Evolutionary conservation across 192 early-diverging fungal genomes (phyloP), one percentile per base, ranked within the genome.

Genomic region (Dimargaris xerosporica): DNA sequence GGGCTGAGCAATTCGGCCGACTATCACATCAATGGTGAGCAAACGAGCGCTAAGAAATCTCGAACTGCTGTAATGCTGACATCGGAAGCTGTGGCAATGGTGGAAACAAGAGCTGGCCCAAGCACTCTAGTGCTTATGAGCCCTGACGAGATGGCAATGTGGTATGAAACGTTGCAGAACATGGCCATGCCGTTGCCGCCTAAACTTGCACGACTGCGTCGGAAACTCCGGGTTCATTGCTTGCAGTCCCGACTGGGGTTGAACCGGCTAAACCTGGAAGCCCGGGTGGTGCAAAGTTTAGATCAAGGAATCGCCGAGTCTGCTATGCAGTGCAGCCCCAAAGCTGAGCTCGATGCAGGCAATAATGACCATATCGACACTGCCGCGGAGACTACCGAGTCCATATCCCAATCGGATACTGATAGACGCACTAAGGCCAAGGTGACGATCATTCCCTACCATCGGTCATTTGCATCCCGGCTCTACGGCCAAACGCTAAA

Each of bases 391-490:
- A 16, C 12, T 2, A 29, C 44, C 17, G 46, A 15, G 31, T 3
- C 30, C 11, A 65, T 39, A 21, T 31, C 2, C 21, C 43, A 61
- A 16, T 2, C 17, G 19, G 30, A 39, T 28, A 12, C 21, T 31
- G 23, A 16, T 63, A 25, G 42, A 62, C 21, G 68, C 72, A 13
- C 59, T 64, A 62, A 67, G 66, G 25, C 66, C 61, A 60, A 67
- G 45, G 68, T 83, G 16, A 66, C 67, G 41, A 60, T 62, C 15
- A 91, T 86, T 5, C 75, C 81, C 0, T 91, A 86, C 54, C 66
- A 59, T 11, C 77, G 84, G 26, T 90, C 89, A 15, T 90, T 94
- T 75, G 80, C 80, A 23, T 88, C 81, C 6, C 69, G 90, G 46
- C 68, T 94, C 21, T 67, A 80, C 66, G 90, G 91, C 9, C 66